Conservation (phyloP, 306 rosid genomes). For the Luffa acutangula region DNA sequence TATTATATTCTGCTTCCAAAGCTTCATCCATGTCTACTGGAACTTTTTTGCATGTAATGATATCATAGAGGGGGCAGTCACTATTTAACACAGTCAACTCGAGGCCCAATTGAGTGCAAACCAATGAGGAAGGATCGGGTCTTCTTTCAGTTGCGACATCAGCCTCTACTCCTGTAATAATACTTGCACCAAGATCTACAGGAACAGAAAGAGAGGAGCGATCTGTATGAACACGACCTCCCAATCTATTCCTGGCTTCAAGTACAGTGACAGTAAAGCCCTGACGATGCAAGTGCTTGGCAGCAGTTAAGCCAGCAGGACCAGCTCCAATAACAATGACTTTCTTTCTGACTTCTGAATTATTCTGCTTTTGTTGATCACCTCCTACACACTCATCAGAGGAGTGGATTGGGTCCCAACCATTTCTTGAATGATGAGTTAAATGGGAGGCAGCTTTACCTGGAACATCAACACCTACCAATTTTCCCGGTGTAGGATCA, state of each 20-base stretch:
- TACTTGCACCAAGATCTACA: conserved; percentile 99
- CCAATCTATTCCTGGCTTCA: conserved; percentile 90
- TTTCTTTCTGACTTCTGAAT: conserved; percentile 43
- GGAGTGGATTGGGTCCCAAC: conserved; percentile 8
- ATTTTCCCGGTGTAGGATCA: conserved; percentile 19
- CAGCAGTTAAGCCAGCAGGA: conserved; percentile 98
- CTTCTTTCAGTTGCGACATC: conserved; percentile 96
- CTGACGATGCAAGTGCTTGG: conserved; percentile 93
- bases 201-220: conserved; percentile 86
- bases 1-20: conserved; percentile 87
- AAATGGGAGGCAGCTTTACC: conserved; percentile 25
- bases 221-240: conserved; percentile 95
- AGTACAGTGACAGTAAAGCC: conserved; percentile 71
- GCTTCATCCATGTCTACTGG: conserved; percentile 89
- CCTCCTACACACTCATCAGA: conserved; percentile 26
- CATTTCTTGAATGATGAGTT: conserved; percentile 29
- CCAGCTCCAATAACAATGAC: conserved; percentile 93
- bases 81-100: conserved; percentile 83
- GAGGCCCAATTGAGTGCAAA: conserved; percentile 94
- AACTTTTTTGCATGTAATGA: conserved; percentile 67
- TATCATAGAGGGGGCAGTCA: conserved; percentile 97
- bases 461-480: conserved; percentile 18
- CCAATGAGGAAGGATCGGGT: conserved; percentile 94
- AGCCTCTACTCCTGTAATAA: conserved; percentile 99
- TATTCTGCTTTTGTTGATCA: conserved; percentile 23